A percentile compares a stretch with the other conserved stretches of the same genome.
Conservation (phyloP, 306 rosid genomes). For the Carpinus viminea region DNA sequence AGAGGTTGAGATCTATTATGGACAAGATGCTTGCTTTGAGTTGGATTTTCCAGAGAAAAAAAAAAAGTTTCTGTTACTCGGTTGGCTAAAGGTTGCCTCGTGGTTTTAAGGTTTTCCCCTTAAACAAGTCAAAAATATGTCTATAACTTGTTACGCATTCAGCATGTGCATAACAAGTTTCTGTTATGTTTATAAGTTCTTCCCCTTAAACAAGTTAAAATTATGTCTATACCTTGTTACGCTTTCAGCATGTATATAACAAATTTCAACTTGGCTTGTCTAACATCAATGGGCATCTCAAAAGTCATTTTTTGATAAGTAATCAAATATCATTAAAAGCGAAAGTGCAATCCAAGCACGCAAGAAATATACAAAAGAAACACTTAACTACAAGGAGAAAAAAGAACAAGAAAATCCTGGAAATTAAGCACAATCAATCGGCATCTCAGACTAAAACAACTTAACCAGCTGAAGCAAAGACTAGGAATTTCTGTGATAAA, state of each 20-base stretch:
- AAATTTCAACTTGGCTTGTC: not conserved
- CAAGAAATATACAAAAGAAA: no score
- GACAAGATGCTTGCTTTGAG: not conserved
- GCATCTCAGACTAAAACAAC: not conserved
- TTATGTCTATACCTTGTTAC: not conserved
- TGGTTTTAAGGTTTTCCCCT: not conserved
- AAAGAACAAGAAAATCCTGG: no score
- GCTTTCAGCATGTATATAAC: not conserved
- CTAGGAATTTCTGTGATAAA: not conserved
- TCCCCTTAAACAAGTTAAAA: not conserved
- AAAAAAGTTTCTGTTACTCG: not conserved
- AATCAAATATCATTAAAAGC: no score
- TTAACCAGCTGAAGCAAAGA: not conserved
- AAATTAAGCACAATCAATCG: not conserved
- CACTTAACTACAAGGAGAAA: no score
- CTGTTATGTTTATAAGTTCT: not conserved
- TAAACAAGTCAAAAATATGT: not conserved
- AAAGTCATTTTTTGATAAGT: no score
- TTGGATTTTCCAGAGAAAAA: not conserved
- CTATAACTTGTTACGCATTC: not conserved
- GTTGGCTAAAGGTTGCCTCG: slow-evolving; percentile 2
- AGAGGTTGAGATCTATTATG: not conserved
- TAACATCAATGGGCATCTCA: not conserved
- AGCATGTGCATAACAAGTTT: not conserved
- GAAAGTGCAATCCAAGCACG: no score